Evolutionary conservation across 1,139 yeast species (phyloP), one percentile per base, ranked within the genome.

Genomic region (Kodamaea ohmeri): DNA sequence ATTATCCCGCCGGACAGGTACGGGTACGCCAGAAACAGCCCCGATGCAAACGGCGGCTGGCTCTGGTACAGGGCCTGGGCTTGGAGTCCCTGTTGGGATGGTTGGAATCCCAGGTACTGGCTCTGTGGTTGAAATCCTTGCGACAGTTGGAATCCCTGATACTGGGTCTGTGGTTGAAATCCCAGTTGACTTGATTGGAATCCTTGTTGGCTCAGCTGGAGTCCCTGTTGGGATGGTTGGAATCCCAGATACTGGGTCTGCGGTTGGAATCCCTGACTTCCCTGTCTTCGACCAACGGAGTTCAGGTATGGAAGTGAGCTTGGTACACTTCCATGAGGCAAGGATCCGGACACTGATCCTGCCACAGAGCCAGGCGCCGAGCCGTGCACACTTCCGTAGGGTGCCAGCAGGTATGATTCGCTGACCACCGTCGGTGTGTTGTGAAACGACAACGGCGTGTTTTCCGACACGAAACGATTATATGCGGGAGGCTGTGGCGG

Each of bases 341-440:
- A 17, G 17, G 40, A 32, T 6, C 36, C 39, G 9, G 26, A 14
- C 8, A 36, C 39, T 6, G 25, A 19, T 4, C 33, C 33, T 12
- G 11, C 11, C n/a, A 20, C 25, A 15, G 32, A 28, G 21, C 32
- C 32, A 4, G 33, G 25, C 8, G 16, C 33, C 4, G 33, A 30
- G 5, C 33, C 7, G 71, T 65, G 44, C 68, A 71, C 25, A 71
- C 33, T 30, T 4, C 33, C 33, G 13, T 30, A 30, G 6, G 33
- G 64, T 45, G 61, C 61, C 9, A 74, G 67, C 9, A 69, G 58
- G 51, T 74, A 74, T 4, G 78, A 73, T 9, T 70, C 61, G 44
- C 75, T 67, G 13, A 77, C 71, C 33, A 67, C 76, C 32, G 73
- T 73, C 4, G 83, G 83, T 2, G 81, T 74, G 52, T 76, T 74